Base-by-base conservation (phyloP, 2,329 filamentous ascomycete species). In the Xylaria sp. region DNA sequence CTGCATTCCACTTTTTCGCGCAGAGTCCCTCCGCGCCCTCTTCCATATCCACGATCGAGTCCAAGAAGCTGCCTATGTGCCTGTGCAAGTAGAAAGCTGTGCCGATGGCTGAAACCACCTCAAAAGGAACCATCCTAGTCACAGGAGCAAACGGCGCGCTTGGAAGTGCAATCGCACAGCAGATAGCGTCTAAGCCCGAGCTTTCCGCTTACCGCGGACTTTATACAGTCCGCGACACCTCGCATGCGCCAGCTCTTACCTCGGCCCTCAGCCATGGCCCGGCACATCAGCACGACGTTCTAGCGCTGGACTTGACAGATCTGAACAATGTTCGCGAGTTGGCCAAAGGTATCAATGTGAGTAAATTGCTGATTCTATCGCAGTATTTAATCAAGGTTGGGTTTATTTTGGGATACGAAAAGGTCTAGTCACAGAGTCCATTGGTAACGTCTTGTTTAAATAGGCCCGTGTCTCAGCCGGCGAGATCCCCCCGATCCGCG, bases 401-500 rank as follows among this genome's bases (percentile, higher is more conserved):
- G 2, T 50, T 50, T 17, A 6, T 14, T 17, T 7, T 11, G 12
- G 21, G 50, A 53, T 32, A 32, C 1, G 19, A 21, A 24, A 48
- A 24, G 17, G 4, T 3, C 21, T 1, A 48, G 17, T 21, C 47
- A 8, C 65, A 4, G 14, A 30, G 50, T 53, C 14, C 53, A 19
- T 55, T 4, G 11, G 30, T 24, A 21, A 55, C 53, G 12, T 55
- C 53, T 54, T 36, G 21, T 24, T 54, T 3, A 14, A 36, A 55
- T 14, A 32, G 50, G 50, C 50, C 14, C 53, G 32, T 14, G 14
- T 55, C 7, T 24, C 53, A 11, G 54, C 34, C 9, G 68, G 61
- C 24, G 71, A 78, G 1, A 72, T 82, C 39, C 80, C 81, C 7
- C 81, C 75, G 0, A 82, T 84, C 62, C 77, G 76, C n/a, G 80